Base-by-base conservation (phyloP, 2,329 filamentous ascomycete species). In the Xylariaceae sp. region DNA sequence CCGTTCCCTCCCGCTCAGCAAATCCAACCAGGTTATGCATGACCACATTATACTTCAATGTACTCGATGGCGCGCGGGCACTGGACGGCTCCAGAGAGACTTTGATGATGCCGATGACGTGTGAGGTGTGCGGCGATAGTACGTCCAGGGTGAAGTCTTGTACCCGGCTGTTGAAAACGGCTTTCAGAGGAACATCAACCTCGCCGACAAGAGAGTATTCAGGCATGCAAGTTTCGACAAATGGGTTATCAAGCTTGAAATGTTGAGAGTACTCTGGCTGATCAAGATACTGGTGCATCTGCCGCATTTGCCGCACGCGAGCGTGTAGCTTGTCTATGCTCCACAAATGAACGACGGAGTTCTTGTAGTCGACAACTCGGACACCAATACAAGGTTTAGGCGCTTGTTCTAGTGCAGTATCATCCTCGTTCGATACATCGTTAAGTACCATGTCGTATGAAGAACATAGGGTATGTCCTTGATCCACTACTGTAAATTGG, bases 21-120 rank as follows among this genome's bases (percentile, higher is more conserved):
- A 98, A 98, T 1, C 93, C 93, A 27, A 93, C 72, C 69, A 98
- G 80, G 62, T 97, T 90, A 61, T 95, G 91, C 88, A 98, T 95
- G 23, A 97, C 91, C 5, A 97, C 91, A 59, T 97, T 98, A 71
- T 98, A 98, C 64, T 97, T 98, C 47, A 97, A 72, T 2, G 88
- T 96, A 47, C 88, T 93, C 11, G 88, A 87, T 12, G 93, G 93
- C 4, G 91, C 92, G 59, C 94, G 85, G 2, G 92, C 91, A 38
- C 89, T 92, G 0, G 92, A 97, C 12, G 93, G 93, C 62, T 98
- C 93, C 6, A 98, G 72, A 0, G 92, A 92, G 29, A 98, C 72
- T 59, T 90, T 88, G 54, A 98, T 81, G 44, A 96, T 92, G 36
- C 92, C 93, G 49, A 97, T 82, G 7, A 89, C 88, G 57, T 90